Evolutionary conservation across 352 stramenopile genomes (phyloP), one percentile per base, ranked within the genome.

Genomic region (Globisporangium uncinulatum): DNA sequence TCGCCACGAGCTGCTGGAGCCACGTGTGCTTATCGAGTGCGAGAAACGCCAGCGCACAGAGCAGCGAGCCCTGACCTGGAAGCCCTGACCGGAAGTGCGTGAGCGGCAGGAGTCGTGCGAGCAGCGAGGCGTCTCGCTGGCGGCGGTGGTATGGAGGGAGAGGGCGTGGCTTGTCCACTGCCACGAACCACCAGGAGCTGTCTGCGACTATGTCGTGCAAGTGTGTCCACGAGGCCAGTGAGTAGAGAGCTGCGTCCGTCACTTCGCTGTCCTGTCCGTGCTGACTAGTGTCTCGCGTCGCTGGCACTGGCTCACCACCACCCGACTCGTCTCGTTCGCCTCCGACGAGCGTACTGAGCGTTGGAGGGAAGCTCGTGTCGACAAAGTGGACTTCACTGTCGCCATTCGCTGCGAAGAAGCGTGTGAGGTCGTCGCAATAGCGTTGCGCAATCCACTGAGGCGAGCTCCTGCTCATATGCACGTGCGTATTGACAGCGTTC

Each of bases 351-450:
- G 60, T 63, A 1, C 13, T 21, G 39, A 17, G 6, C 0, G 6
- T 31, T 2, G 62, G 63, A 0, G 66, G 60, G 44, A 85, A 87
- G 8, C 37, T 62, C 9, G 51, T 15, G 43, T 87, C 76, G n/a
- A 83, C 62, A 51, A 82, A 84, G 10, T 49, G 20, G 14, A 57
- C 34, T 4, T 19, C 51, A 29, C 15, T 20, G 3, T 53, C 29
- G 0, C 6, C n/a, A 4, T 59, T 42, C 11, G 64, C 24, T 34
- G 39, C 53, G 61, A 62, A 76, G 59, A 72, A 73, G 9, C 59
- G 64, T 47, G 82, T 83, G 29, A 82, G 62, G 37, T 82, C 72
- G 21, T 19, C 51, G 57, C 72, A 76, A 4, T 29, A 46, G 59
- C 54, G 57, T 0, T 42, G 36, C 31, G 59, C 29, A 15, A 59